Conservation (phyloP, 2,329 filamentous ascomycete genomes). For the Xylariaceae sp. region DNA sequence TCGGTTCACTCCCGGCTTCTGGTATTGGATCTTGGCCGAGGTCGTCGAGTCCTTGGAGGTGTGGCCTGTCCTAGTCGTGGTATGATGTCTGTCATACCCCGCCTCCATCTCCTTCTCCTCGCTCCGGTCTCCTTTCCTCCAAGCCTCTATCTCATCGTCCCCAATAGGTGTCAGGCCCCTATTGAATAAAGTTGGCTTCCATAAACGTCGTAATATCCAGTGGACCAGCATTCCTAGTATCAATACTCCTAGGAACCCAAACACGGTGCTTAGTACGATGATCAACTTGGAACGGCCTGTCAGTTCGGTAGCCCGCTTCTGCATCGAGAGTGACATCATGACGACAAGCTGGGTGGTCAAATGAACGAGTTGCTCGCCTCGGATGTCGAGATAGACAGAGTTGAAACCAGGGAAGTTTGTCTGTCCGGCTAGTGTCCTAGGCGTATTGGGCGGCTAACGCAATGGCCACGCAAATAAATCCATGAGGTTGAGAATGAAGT, state of each 20-base stretch:
- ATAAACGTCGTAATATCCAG: slow-evolving; percentile 36
- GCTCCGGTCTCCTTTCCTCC: slow-evolving; percentile 47
- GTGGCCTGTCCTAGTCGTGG: slow-evolving; percentile 23
- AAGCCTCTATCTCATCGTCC: slow-evolving; percentile 61
- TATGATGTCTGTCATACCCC: slow-evolving; percentile 20
- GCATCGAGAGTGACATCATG: slow-evolving; percentile 7
- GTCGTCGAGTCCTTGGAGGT: slow-evolving; percentile 34
- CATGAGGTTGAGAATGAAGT: neutral
- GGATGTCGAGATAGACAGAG: neutral
- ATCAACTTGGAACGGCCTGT: slow-evolving; percentile 38
- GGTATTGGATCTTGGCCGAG: slow-evolving; percentile 46
- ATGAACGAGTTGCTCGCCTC: slow-evolving; percentile 1
- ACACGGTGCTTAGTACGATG: slow-evolving; percentile 46
- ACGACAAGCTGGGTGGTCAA: slow-evolving; percentile 1
- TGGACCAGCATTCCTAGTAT: slow-evolving; percentile 34
- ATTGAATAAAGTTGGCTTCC: slow-evolving; percentile 40
- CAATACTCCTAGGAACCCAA: slow-evolving; percentile 41
- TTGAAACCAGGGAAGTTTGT: slow-evolving; percentile 5
- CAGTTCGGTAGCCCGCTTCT: slow-evolving; percentile 13
- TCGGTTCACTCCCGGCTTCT: slow-evolving; percentile 29
- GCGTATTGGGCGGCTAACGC: no score
- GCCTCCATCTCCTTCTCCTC: slow-evolving; percentile 30
- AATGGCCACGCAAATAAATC: neutral
- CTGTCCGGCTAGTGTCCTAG: neutral
- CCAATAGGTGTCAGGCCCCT: slow-evolving; percentile 57